Conservation (phyloP, 23 red algal species). For the Gracilaria caudata region DNA sequence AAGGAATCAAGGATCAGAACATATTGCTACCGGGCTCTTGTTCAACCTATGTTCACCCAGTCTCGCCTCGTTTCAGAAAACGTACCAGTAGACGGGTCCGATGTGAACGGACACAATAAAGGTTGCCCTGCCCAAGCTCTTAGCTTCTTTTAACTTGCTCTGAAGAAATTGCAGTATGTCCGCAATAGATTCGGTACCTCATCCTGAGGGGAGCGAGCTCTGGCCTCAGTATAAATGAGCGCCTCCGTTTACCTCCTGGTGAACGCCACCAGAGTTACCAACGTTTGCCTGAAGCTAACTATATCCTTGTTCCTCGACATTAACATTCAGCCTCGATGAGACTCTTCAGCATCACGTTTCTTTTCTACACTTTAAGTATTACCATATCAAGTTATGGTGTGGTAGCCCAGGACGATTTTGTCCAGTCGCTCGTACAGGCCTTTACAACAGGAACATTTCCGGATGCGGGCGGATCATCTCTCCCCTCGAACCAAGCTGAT, state of each 20-base stretch:
- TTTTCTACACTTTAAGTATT: background rate
- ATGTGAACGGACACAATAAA: background rate
- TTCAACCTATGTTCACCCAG: background rate
- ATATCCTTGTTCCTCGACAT: background rate
- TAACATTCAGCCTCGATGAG: background rate
- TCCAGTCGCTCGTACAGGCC: slow-evolving; percentile 30
- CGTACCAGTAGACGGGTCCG: background rate
- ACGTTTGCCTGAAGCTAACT: background rate
- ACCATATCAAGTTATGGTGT: background rate
- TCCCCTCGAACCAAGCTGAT: background rate
- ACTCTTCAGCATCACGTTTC: background rate
- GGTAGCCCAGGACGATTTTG: slow-evolving; percentile 40
- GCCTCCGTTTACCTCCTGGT: background rate
- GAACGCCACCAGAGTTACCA: background rate
- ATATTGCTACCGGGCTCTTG: background rate
- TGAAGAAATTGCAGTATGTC: slow-evolving; percentile 3
- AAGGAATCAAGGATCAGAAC: background rate
- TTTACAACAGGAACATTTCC: slow-evolving; percentile 35
- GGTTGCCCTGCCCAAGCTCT: background rate
- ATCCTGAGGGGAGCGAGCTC: background rate
- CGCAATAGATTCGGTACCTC: background rate
- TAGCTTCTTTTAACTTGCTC: background rate
- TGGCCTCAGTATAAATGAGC: background rate
- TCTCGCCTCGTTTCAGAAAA: background rate
- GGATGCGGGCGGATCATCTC: background rate